Conservation (phyloP, 495 filamentous ascomycete genomes). For the Bombardia bombarda region DNA sequence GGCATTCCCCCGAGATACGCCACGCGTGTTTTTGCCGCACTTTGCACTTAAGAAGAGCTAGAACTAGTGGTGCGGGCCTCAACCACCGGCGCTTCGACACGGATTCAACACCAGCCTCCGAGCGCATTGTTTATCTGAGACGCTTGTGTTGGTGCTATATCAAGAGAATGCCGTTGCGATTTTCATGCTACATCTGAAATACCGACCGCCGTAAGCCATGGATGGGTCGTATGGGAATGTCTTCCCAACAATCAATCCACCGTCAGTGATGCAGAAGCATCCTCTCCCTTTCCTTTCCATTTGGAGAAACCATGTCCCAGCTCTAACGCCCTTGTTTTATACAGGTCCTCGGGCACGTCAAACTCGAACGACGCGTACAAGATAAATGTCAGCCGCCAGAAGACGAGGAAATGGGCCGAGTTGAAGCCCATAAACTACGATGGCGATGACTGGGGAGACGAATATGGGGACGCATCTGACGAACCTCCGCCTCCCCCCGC, state of each 20-base stretch:
- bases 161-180: too few relatives aligned
- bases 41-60: too few relatives aligned
- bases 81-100: too few relatives aligned
- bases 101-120: too few relatives aligned
- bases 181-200: too few relatives aligned
- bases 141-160: too few relatives aligned
- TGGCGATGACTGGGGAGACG: conserved; percentile 89
- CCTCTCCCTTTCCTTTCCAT: background rate
- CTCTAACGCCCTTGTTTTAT: background rate
- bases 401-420: conserved; percentile 93
- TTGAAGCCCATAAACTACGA: conserved; percentile 84
- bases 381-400: conserved; percentile 80
- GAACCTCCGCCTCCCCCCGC: conserved; percentile 38
- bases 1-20: too few relatives aligned
- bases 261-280: too few relatives aligned
- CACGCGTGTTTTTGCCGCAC: too few relatives aligned
- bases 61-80: too few relatives aligned
- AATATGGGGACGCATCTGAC: conserved; percentile 60
- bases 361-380: conserved; percentile 31
- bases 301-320: background rate
- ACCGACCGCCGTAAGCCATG: conserved; percentile 14
- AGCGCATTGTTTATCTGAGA: too few relatives aligned
- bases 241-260: conserved; percentile 13
- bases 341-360: conserved; percentile 23
- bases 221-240: conserved; percentile 27